Base-by-base conservation (phyloP, 2,329 filamentous ascomycete genomes). In the Magnaporthales sp. region DNA sequence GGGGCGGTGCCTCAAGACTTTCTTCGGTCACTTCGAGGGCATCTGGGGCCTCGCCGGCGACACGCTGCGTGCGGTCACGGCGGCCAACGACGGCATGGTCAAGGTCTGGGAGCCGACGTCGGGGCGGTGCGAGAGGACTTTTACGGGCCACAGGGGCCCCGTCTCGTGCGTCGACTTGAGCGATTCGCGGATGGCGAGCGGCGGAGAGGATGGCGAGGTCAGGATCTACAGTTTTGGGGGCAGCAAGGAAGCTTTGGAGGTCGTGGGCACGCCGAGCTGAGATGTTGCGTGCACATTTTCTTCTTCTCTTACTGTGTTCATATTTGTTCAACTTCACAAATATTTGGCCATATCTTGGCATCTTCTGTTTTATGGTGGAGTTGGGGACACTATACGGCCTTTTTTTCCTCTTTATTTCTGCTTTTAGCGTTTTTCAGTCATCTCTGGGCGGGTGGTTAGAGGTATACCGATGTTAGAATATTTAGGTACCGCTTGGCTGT, bases 1-100 rank as follows among this genome's bases (percentile, higher is more conserved):
- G 0, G 92, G 92, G 51, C 87, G 87, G 69, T 97, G 92, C 73
- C 83, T 97, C 38, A 91, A 92, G 69, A 96, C 92, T 32, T 96
- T 97, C 81, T 99, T 98, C 75, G 95, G 95, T 0, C 95, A 99
- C 73, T 86, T 99, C 26, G 95, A 99, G 77, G 95, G 95, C 32
- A 90, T 99, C 24, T 99, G 95, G 95, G 91, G 91, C 6, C 83
- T 99, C 2, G 92, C 91, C 0, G 94, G 91, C 3, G 94, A 98
- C 77, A 93, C 91, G 0, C 80, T 98, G 31, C 63, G 63, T 13
- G 63, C 63, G 19, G 71, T 68, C 19, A 54, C 29, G 71, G 71
- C 64, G 24, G 91, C 92, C 11, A 93, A 98, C 76, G 95, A 99
- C 77, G 89, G 92, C 58, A 96, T 94, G 87, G 91, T 97, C 72